phyloP scores from a whole-genome alignment of 768 basidiomycete genomes.

The Calocybe indica region DNA sequence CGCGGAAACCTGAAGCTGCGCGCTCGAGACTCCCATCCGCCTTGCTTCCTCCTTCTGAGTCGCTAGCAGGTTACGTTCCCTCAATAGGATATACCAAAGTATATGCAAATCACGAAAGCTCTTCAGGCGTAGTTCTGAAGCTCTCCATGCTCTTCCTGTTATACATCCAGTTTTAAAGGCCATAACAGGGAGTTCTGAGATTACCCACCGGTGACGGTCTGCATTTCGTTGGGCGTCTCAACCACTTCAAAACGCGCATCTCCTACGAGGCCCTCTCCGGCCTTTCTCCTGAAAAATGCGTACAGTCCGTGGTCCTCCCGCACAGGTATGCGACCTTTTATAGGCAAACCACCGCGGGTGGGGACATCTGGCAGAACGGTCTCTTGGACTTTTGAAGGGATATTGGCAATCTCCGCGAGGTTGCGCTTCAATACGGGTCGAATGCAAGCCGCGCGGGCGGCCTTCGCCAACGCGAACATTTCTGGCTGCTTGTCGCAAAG shows the following conservation, averaged over 20 bases:
- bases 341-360: too few relatives aligned
- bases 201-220: conserved; percentile 21
- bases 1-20: conserved; percentile 22
- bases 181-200: background rate
- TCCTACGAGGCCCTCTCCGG: conserved; percentile 35
- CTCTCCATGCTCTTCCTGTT: conserved; percentile 84
- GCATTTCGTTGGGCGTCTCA: conserved; percentile 26
- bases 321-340: conserved; percentile 26
- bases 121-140: conserved; percentile 83
- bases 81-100: conserved; percentile 86
- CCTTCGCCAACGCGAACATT: too few relatives aligned
- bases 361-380: too few relatives aligned
- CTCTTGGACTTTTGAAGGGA: too few relatives aligned
- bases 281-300: conserved; percentile 65
- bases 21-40: conserved; percentile 43
- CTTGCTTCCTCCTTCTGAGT: conserved; percentile 80
- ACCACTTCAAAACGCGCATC: conserved; percentile 47
- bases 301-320: conserved; percentile 68
- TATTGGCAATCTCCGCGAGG: too few relatives aligned
- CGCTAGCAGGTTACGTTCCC: conserved; percentile 87
- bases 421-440: too few relatives aligned
- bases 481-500: too few relatives aligned
- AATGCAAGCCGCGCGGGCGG: too few relatives aligned
- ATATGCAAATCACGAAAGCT: conserved; percentile 91
- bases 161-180: background rate